Evolutionary conservation across 2,329 filamentous ascomycete species (phyloP).

Genomic region (Meredithiella fracta): DNA sequence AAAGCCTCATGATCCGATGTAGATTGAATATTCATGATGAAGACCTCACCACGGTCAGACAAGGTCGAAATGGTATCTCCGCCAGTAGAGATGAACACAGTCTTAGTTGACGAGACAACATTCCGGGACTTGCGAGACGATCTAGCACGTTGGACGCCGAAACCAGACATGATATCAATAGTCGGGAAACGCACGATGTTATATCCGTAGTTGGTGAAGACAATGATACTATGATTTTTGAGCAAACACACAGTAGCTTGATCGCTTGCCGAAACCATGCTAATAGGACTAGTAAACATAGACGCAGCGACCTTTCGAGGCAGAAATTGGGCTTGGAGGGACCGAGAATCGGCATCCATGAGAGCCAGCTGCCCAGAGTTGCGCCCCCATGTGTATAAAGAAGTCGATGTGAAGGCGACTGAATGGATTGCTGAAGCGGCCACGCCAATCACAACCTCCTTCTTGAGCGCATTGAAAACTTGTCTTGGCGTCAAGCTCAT

Average conservation of each 20-base stretch:
- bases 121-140: conserved; percentile 37
- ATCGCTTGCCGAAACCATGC: conserved; percentile 74
- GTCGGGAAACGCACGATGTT: conserved; percentile 75
- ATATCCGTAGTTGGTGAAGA: conserved; percentile 92
- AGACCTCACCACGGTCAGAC: conserved; percentile 71
- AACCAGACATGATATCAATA: conserved; percentile 51
- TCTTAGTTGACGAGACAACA: conserved; percentile 35
- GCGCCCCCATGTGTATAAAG: conserved; percentile 85
- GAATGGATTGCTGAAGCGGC: conserved; percentile 87
- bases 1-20: conserved; percentile 44
- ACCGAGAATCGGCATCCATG: conserved; percentile 87
- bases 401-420: conserved; percentile 64
- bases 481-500: conserved; percentile 70
- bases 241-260: conserved; percentile 74
- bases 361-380: conserved; percentile 88
- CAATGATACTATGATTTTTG: conserved; percentile 74
- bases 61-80: conserved; percentile 86
- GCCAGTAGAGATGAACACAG: conserved; percentile 63
- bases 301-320: conserved; percentile 82
- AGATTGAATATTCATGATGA: conserved; percentile 64
- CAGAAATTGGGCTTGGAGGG: conserved; percentile 63
- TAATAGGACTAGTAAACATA: conserved; percentile 55
- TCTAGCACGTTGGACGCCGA: neutral
- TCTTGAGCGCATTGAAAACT: conserved; percentile 81
- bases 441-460: conserved; percentile 63